Evolutionary conservation across 148 eudicot genomes (phyloP).

Genomic region (Polygonum maritimum): DNA sequence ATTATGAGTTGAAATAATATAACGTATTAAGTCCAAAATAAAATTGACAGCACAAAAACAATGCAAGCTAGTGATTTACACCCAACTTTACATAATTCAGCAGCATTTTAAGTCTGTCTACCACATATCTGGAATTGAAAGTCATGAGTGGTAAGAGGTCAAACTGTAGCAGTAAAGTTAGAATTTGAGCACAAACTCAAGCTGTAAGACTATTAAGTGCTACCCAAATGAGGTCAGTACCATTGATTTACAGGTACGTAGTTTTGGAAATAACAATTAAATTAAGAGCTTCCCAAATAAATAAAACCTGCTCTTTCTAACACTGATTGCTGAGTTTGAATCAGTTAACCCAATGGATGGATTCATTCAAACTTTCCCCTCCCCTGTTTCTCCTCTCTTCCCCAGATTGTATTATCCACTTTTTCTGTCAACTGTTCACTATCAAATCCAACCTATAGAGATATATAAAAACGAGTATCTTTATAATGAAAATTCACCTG

Average conservation of each 20-base stretch:
- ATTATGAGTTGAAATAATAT: background rate
- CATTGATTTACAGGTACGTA: background rate
- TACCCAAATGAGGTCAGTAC: background rate
- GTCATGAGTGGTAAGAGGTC: background rate
- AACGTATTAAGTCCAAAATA: background rate
- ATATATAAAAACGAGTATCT: background rate
- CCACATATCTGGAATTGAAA: background rate
- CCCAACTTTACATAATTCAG: background rate
- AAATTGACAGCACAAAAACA: background rate
- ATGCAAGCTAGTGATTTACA: background rate
- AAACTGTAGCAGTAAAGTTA: background rate
- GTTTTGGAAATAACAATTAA: background rate
- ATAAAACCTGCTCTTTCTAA: background rate
- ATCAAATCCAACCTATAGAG: background rate
- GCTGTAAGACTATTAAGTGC: background rate
- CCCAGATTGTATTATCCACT: background rate
- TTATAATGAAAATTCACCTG: constrained; percentile 41
- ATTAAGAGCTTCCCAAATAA: background rate
- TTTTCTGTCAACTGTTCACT: background rate
- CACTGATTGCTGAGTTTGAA: background rate
- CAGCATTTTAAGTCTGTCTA: background rate
- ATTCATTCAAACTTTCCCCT: background rate
- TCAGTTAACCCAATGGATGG: background rate
- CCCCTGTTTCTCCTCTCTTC: no score
- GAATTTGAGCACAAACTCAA: background rate